A percentile compares a stretch with the other conserved stretches of the same genome.
phyloP scores from a whole-genome alignment of 1,139 yeast species.

The Blastobotrys persicus region DNA sequence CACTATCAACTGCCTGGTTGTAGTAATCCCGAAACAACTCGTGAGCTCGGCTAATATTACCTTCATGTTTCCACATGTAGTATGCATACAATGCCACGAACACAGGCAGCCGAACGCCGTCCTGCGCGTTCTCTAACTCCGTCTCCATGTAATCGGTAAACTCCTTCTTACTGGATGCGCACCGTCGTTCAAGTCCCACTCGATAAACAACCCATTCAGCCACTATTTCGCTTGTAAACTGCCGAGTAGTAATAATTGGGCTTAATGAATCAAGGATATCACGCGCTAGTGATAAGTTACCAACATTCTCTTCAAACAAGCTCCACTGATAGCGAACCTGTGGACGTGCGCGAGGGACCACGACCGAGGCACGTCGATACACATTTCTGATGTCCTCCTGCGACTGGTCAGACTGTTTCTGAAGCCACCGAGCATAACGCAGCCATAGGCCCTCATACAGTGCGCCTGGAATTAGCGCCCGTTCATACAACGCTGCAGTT shows the following conservation, averaged over 20 bases:
- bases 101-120: neutral
- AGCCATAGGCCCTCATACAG: conserved; percentile 60
- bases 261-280: conserved; percentile 27
- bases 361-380: conserved; percentile 35
- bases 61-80: neutral
- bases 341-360: conserved; percentile 37
- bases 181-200: conserved; percentile 1
- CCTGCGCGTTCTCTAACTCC: neutral
- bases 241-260: neutral
- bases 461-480: conserved; percentile 49
- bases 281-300: conserved; percentile 32
- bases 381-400: conserved; percentile 32
- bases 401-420: conserved; percentile 25
- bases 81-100: neutral
- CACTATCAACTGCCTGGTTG: conserved; percentile 20
- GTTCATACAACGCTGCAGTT: conserved; percentile 50
- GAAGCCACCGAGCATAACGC: conserved; percentile 51
- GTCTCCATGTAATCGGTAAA: neutral
- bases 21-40: conserved; percentile 19
- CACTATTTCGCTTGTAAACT: neutral
- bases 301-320: conserved; percentile 36
- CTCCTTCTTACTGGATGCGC: neutral
- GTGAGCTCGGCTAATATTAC: neutral
- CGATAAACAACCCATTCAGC: conserved; percentile 6
- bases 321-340: conserved; percentile 38